A percentile compares a stretch with the other conserved stretches of the same genome.
Conservation (phyloP, 2,329 filamentous ascomycete genomes). For the Verticillium klebahnii region DNA sequence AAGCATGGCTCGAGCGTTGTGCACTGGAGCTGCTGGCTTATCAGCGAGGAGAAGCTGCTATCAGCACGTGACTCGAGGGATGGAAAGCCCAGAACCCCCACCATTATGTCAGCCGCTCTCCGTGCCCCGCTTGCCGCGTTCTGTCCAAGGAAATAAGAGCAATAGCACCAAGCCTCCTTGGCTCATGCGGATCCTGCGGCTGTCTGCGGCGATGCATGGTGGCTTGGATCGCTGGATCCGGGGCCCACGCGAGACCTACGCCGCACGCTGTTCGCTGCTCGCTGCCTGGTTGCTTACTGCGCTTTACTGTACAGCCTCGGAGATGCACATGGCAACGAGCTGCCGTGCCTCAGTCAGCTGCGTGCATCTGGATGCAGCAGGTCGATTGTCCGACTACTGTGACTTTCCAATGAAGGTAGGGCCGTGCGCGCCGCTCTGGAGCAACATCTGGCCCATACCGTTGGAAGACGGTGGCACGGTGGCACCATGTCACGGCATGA, state of each 20-base stretch:
- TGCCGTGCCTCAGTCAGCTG: not conserved
- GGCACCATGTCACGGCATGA: no score
- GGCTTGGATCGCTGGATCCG: not conserved
- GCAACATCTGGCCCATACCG: no score
- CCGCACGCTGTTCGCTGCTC: no score
- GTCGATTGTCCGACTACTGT: no score
- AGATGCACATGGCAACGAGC: not conserved
- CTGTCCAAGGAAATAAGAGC: not conserved
- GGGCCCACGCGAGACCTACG: no score
- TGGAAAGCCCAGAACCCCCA: not conserved
- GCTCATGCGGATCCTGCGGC: not conserved
- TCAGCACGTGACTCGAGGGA: not conserved
- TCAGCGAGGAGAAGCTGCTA: not conserved
- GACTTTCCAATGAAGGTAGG: no score
- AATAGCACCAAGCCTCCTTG: not conserved
- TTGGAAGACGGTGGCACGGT: no score
- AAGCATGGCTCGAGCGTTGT: constrained; percentile 7
- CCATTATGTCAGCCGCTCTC: not conserved
- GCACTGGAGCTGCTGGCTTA: not conserved
- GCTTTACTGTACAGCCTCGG: not conserved
- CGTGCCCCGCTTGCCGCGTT: not conserved
- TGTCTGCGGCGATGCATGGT: not conserved
- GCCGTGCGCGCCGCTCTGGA: no score
- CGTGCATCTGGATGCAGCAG: not conserved
- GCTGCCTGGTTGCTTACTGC: not conserved